Base-by-base conservation (phyloP, 1,284 basidiomycete genomes). In the Sparassis latifolia region DNA sequence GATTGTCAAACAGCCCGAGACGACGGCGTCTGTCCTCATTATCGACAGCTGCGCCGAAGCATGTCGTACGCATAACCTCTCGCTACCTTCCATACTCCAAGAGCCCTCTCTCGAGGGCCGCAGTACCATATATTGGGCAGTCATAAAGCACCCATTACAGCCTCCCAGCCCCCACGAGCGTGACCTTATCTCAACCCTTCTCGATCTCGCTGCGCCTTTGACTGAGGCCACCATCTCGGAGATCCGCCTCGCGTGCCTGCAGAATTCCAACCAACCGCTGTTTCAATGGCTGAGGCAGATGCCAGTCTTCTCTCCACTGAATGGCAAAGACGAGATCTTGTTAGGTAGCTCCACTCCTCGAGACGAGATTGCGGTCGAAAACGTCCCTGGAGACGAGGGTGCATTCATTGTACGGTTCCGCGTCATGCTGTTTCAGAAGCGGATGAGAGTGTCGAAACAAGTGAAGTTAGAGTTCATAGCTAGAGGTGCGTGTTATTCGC, bases 71-170 rank as follows among this genome's bases (percentile, higher is more conserved):
- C 69, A 71, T 30, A 60, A 58, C 29, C 52, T 80, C n/a, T 65
- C 71, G 12, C 64, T 79, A 32, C 62, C 77, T 0, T 54, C 67
- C 0, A 62, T 86, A 35, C 62, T 86, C 9, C 84, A 86, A 57
- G 78, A 84, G 41, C 72, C 67, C 38, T 77, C 67, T 9, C 78
- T 86, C 43, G 84, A 86, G 61, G 72, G 69, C 1, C 80, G 81
- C 56, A 79, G 78, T 0, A 78, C 83, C 0, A 60, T 87, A 1
- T 86, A 86, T 55, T 88, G 85, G 85, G 79, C 78, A 0, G 79
- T 87, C 53, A 64, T 86, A 33, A 85, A 47, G 12, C 42, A 35
- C 32, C 37, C 46, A 7, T 27, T 31, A 1, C 42, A 50, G 27
- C 33, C 20, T 3, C 31, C 39, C 12, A 43, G 31, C 28, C 50